phyloP scores from a whole-genome alignment of 2,329 filamentous ascomycete species.

The Trichoderma oligosporum region DNA sequence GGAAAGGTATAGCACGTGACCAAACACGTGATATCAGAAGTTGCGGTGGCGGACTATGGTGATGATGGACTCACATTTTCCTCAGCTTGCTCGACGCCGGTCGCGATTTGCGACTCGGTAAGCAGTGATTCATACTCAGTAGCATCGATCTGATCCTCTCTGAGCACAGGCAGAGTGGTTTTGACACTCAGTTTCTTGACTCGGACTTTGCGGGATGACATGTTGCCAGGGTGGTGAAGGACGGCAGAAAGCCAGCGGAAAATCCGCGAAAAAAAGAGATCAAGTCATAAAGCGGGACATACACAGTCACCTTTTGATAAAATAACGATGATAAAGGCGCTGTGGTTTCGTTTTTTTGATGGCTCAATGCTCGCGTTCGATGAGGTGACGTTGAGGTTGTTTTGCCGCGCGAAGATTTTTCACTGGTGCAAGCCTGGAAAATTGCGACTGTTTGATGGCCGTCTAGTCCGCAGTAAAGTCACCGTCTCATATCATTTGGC shows the following conservation, averaged over 20 bases:
- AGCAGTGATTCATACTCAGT: constrained; percentile 82
- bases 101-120: constrained; percentile 81
- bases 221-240: constrained; percentile 43
- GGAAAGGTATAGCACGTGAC: constrained; percentile 42
- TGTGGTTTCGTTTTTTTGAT: constrained; percentile 53
- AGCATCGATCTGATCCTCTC: constrained; percentile 86
- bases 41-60: constrained; percentile 27
- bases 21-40: constrained; percentile 47
- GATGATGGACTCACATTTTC: constrained; percentile 74
- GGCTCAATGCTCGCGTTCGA: constrained; percentile 45
- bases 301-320: constrained; percentile 48
- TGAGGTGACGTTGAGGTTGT: constrained; percentile 56
- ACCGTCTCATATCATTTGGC: constrained; percentile 24
- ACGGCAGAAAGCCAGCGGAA: constrained; percentile 49
- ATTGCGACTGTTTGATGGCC: constrained; percentile 28
- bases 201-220: constrained; percentile 67
- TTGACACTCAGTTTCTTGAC: constrained; percentile 92
- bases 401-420: constrained; percentile 55
- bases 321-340: constrained; percentile 49
- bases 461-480: constrained; percentile 26
- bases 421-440: constrained; percentile 37
- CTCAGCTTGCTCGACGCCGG: constrained; percentile 93
- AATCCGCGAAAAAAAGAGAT: constrained; percentile 62
- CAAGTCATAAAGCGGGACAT: constrained; percentile 58
- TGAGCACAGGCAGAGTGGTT: constrained; percentile 79